phyloP scores from a whole-genome alignment of 805 yeast species.

The Candida chilensis region DNA sequence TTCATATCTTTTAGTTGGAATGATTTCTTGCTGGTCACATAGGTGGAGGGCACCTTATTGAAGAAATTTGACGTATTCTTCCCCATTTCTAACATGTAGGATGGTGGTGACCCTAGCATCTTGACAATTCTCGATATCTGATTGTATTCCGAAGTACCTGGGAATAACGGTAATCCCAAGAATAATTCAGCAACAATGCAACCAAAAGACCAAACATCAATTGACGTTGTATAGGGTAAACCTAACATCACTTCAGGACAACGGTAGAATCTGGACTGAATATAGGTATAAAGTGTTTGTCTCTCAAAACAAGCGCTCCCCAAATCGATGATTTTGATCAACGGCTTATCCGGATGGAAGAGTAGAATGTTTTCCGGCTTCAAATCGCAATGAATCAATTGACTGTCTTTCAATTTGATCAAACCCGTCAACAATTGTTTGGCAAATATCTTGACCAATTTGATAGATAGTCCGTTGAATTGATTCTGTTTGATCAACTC shows the following conservation, averaged over 20 bases:
- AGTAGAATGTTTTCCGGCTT: conserved; percentile 92
- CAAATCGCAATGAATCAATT: conserved; percentile 90
- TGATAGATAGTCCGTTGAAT: conserved; percentile 81
- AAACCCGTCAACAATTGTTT: conserved; percentile 77
- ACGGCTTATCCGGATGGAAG: conserved; percentile 73
- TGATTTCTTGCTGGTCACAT: conserved; percentile 14
- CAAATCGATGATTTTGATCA: conserved; percentile 88
- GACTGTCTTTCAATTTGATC: conserved; percentile 69
- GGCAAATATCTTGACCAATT: conserved; percentile 68
- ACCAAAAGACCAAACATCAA: conserved; percentile 97
- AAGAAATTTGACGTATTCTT: conserved; percentile 68
- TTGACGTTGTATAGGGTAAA: conserved; percentile 82
- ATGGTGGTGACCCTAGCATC: conserved; percentile 80
- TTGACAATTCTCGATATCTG: conserved; percentile 77
- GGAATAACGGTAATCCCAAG: conserved; percentile 86
- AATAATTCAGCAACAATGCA: conserved; percentile 88
- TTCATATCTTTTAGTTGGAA: conserved; percentile 34
- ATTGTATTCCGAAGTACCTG: conserved; percentile 91
- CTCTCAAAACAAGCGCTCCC: conserved; percentile 93
- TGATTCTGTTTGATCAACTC: conserved; percentile 90
- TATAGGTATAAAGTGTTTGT: conserved; percentile 82
- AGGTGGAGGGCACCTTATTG: conserved; percentile 23
- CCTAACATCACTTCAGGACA: conserved; percentile 94
- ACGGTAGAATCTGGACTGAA: conserved; percentile 87
- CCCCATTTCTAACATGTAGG: conserved; percentile 97